Evolutionary conservation across 78 protist genomes (phyloP).

Genomic region (Trichosphaerium sp.): DNA sequence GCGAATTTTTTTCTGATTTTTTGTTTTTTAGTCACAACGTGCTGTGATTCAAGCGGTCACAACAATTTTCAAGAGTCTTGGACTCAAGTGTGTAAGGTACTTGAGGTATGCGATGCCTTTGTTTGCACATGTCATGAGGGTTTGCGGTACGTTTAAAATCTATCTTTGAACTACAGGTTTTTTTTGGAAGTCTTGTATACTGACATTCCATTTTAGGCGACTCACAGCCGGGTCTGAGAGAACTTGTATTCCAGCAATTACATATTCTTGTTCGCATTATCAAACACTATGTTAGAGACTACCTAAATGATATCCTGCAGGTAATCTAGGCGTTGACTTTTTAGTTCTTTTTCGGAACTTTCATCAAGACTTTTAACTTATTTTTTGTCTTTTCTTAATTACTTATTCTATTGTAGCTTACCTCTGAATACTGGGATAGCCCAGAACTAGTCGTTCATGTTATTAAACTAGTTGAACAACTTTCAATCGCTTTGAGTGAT

Average conservation of each 20-base stretch:
- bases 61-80: slow-evolving; percentile 43
- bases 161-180: slow-evolving; percentile 35
- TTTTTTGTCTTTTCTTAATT: background rate
- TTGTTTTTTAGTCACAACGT: too few species aligned
- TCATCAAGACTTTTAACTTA: background rate
- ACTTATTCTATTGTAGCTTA: too few species aligned
- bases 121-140: slow-evolving; percentile 29
- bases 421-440: slow-evolving; percentile 75
- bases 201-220: slow-evolving; percentile 31
- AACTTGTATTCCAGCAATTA: slow-evolving; percentile 37
- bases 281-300: slow-evolving; percentile 54
- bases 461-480: slow-evolving; percentile 56
- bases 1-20: too few species aligned
- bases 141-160: slow-evolving; percentile 34
- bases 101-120: background rate
- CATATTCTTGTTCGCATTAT: slow-evolving; percentile 45
- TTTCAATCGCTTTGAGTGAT: slow-evolving; percentile 39
- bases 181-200: slow-evolving; percentile 9
- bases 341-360: too few species aligned
- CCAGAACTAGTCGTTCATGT: too few species aligned
- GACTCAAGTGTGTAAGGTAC: slow-evolving; percentile 42
- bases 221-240: slow-evolving; percentile 16
- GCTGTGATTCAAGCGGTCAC: slow-evolving; percentile 18
- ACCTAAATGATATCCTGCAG: slow-evolving; percentile 23
- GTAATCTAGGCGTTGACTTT: slow-evolving; percentile 33